Conservation (phyloP, 192 early-diverging fungal species). For the Dimargaris cristalligena region DNA sequence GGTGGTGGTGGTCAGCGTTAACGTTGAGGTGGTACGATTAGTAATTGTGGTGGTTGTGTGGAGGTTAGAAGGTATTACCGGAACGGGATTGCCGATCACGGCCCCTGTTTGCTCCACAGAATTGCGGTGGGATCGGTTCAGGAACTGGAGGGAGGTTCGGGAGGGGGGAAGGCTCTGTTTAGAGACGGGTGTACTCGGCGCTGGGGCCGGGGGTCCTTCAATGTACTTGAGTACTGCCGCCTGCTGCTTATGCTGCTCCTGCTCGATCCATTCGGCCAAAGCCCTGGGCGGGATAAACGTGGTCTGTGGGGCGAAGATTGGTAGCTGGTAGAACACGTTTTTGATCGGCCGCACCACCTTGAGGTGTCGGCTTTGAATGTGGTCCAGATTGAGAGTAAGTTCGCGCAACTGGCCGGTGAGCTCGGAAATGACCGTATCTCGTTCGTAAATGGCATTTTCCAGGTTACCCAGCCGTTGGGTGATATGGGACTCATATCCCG, state of each 20-base stretch:
- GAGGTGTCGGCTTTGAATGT: slow-evolving; percentile 11
- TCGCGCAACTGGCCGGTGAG: slow-evolving; percentile 8
- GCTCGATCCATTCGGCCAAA: slow-evolving; percentile 10
- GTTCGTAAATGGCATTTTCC: slow-evolving; percentile 10
- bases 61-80: background rate
- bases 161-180: background rate
- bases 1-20: slow-evolving; percentile 1
- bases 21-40: background rate
- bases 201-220: background rate
- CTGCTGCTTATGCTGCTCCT: background rate
- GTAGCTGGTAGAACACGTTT: slow-evolving; percentile 8
- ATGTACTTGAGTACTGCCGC: background rate
- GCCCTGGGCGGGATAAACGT: slow-evolving; percentile 8
- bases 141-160: background rate
- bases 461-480: background rate
- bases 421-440: slow-evolving; percentile 9
- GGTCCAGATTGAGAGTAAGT: slow-evolving; percentile 9
- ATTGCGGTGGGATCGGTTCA: background rate
- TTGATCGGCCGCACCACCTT: slow-evolving; percentile 11
- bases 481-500: background rate
- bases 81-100: slow-evolving; percentile 3
- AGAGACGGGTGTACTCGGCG: background rate
- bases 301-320: background rate
- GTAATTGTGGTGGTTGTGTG: slow-evolving; percentile 2
- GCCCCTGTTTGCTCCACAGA: background rate